Conservation (phyloP, 2,329 filamentous ascomycete genomes). For the Stemphylium vesicarium region DNA sequence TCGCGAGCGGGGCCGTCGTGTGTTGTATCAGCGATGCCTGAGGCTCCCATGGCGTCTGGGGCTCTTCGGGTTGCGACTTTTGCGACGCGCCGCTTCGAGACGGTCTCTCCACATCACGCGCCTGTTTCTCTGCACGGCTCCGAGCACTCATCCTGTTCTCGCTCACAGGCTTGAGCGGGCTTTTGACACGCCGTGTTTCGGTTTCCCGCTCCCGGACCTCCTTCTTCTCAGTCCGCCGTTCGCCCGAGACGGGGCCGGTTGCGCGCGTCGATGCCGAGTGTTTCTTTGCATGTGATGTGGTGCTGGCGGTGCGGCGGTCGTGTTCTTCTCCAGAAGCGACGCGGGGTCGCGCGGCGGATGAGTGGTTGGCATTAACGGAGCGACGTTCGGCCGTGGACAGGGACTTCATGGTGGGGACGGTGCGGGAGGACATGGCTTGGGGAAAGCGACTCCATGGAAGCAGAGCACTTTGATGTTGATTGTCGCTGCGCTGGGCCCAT, state of each 20-base stretch:
- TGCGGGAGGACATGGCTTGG: conserved; percentile 44
- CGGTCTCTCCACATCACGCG: conserved; percentile 33
- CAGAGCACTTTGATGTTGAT: conserved; percentile 21
- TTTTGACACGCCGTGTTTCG: conserved; percentile 43
- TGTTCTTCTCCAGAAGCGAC: conserved; percentile 44
- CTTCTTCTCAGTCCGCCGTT: conserved; percentile 45
- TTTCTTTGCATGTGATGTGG: conserved; percentile 39
- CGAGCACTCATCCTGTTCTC: conserved; percentile 44
- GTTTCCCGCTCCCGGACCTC: conserved; percentile 47
- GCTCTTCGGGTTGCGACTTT: conserved; percentile 36
- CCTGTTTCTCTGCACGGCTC: conserved; percentile 41
- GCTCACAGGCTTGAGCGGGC: conserved; percentile 45
- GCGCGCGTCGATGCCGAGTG: conserved; percentile 30
- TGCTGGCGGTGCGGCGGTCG: conserved; percentile 30
- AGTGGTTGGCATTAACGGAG: conserved; percentile 39
- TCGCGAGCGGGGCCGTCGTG: conserved; percentile 75
- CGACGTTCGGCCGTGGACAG: conserved; percentile 41
- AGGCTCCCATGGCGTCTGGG: conserved; percentile 71
- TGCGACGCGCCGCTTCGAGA: conserved; percentile 26
- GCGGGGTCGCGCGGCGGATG: conserved; percentile 46
- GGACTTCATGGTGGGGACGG: conserved; percentile 38
- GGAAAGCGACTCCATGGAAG: conserved; percentile 34
- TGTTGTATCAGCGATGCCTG: conserved; percentile 76
- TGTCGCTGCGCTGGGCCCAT: conserved; percentile 24
- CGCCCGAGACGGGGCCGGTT: conserved; percentile 23